Evolutionary conservation across 768 basidiomycete genomes (phyloP), one percentile per base, ranked within the genome.

Genomic region (Termitomyces sp.): DNA sequence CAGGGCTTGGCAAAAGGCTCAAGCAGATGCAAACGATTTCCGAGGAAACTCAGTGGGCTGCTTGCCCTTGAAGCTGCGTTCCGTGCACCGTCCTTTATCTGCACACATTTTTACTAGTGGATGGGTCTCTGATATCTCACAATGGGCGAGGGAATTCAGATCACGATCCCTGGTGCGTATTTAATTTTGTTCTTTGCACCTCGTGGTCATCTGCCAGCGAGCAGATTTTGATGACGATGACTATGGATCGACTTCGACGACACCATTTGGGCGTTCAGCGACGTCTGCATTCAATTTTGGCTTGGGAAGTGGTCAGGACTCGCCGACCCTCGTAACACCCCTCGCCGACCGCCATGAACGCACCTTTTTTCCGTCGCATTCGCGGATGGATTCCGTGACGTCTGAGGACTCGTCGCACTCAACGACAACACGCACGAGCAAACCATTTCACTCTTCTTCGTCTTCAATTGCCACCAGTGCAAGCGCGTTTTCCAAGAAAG

Each of bases 211-310:
- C 15, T 37, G 35, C 35, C 47, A 45, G 42, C 46, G 40, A 45
- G 55, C 32, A 63, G 90, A 90, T 67, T 87, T 93, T 70, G 87
- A 85, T 62, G 89, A 90, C 61, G 87, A 88, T 58, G 85, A 88
- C 62, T 80, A 78, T 58, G 71, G 71, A 56, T 73, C 77, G 49
- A 76, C 80, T 56, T 71, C 78, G 48, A 76, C 88, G 21, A 82
- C 81, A 51, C 83, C 88, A 2, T 91, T 92, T 70, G 86, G 87
- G 53, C 83, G 88, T 32, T 68, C 79, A 51, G 80, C 71, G 47
- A 71, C 67, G 14, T 60, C 67, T 58, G 64, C 62, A 5, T 77
- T 79, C 65, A 76, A 79, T 19, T 73, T 72, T 65, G 67, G 66
- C 15, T 71, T 72, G 58, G 77, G 78, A 47, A 63, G 63, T 46